Percentiles rank a stretch among this genome's conserved stretches.
phyloP scores from a whole-genome alignment of 495 filamentous ascomycete species.

The Gamarada debralockiae region DNA sequence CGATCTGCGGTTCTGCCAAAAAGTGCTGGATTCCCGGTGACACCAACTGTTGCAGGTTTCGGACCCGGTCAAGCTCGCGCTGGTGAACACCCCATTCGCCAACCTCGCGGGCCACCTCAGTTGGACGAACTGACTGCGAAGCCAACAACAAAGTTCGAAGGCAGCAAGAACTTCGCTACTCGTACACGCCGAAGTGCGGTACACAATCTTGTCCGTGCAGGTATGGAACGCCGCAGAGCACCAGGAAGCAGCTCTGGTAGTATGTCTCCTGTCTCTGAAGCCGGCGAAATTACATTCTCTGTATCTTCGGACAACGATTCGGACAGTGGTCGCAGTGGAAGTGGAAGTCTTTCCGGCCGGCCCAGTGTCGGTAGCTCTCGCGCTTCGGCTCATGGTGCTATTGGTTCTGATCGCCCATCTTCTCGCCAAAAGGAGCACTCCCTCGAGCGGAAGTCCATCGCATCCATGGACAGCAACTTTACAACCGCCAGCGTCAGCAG shows the following conservation, averaged over 20 bases:
- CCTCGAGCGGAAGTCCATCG: constrained; percentile 46
- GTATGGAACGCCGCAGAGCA: constrained; percentile 76
- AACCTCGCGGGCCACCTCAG: constrained; percentile 88
- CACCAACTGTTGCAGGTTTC: constrained; percentile 79
- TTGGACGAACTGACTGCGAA: constrained; percentile 88
- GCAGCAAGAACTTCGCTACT: constrained; percentile 96
- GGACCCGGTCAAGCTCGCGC: constrained; percentile 89
- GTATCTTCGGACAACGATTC: constrained; percentile 67
- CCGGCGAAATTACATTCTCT: constrained; percentile 69
- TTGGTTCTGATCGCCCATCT: constrained; percentile 72
- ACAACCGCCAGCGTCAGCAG: constrained; percentile 62
- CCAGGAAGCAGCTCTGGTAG: constrained; percentile 63
- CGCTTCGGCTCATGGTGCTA: constrained; percentile 74
- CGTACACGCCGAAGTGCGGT: constrained; percentile 91
- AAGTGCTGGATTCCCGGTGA: constrained; percentile 68
- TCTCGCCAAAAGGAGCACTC: constrained; percentile 58
- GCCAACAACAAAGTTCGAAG: constrained; percentile 90
- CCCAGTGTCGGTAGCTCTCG: constrained; percentile 76
- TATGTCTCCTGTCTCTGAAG: constrained; percentile 85
- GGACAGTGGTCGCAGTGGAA: constrained; percentile 74
- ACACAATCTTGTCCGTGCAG: constrained; percentile 84
- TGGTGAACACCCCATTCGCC: constrained; percentile 91
- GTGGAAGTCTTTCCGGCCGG: constrained; percentile 75
- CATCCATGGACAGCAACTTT: constrained; percentile 44
- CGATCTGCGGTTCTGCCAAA: constrained; percentile 65